Conservation (phyloP, 306 rosid genomes). For the Quercus gilva region DNA sequence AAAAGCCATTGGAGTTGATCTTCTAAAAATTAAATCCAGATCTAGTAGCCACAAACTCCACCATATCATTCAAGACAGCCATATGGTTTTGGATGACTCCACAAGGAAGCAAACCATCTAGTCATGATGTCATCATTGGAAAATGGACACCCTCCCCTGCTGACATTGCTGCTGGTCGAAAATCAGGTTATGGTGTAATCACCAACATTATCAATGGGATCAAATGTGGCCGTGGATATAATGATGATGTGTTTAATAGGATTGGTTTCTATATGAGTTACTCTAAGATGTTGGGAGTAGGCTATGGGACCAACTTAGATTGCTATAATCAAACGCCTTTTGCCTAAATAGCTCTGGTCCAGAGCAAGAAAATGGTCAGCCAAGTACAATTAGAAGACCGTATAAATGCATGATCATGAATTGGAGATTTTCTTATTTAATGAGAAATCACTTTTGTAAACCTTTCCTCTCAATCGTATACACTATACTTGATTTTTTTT, state of each 20-base stretch:
- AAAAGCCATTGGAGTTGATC: conserved; percentile 38
- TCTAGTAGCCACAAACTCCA: conserved; percentile 42
- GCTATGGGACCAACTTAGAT: conserved; percentile 31
- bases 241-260: conserved; percentile 30
- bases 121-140: conserved; percentile 53
- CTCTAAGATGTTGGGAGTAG: conserved; percentile 13
- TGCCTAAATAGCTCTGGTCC: neutral
- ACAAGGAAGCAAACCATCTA: conserved; percentile 53
- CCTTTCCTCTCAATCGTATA: no score
- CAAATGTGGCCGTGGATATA: conserved; percentile 40
- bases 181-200: conserved; percentile 48
- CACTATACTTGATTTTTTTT: no score
- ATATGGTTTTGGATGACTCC: conserved; percentile 80
- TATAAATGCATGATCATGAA: no score
- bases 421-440: no score
- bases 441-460: no score
- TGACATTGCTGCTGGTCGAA: conserved; percentile 32
- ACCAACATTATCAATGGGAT: conserved; percentile 56
- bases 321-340: conserved; percentile 37
- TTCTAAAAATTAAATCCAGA: conserved; percentile 58
- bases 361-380: no score
- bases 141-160: conserved; percentile 43
- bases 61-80: conserved; percentile 58
- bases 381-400: no score
- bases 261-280: conserved; percentile 50